These are phyloP conservation scores for Saccharomycopsis sp. DNA, from an alignment of 805 yeast species.

Conservation along the genomic window DNA sequence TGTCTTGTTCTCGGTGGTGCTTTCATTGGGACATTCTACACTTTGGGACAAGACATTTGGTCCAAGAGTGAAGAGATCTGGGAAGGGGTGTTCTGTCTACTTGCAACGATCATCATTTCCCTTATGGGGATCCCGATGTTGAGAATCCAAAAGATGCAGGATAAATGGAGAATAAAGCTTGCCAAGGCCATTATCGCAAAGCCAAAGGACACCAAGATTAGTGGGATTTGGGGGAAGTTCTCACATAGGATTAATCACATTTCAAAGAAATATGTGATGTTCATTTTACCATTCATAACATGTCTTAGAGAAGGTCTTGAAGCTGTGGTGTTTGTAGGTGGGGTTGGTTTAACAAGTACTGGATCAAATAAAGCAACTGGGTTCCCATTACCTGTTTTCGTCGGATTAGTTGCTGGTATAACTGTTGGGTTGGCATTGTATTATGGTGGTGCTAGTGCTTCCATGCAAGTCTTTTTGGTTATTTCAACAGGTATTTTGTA, in stretches of 20 bases:
- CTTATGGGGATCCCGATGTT: constrained; percentile 96
- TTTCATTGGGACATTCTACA: constrained; percentile 89
- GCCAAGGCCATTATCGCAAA: constrained; percentile 70
- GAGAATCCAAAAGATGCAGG: constrained; percentile 92
- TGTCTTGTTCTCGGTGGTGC: constrained; percentile 88
- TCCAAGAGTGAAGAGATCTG: constrained; percentile 83
- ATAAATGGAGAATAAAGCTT: constrained; percentile 93
- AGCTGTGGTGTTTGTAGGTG: constrained; percentile 94
- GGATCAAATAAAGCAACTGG: constrained; percentile 46
- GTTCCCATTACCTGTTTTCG: constrained; percentile 89
- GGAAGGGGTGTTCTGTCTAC: constrained; percentile 93
- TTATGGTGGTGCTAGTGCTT: constrained; percentile 73
- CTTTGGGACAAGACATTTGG: constrained; percentile 78
- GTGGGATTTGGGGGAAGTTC: no score
- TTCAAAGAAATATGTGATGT: constrained; percentile 77
- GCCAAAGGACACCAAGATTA: constrained; percentile 35
- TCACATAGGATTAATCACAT: constrained; percentile 48
- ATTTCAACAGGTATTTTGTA: constrained; percentile 84
- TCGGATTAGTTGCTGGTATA: constrained; percentile 78
- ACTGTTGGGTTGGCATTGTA: constrained; percentile 64
- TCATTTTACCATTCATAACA: constrained; percentile 82
- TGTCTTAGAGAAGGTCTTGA: constrained; percentile 95
- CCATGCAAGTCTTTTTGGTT: constrained; percentile 83
- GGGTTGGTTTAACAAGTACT: constrained; percentile 69
- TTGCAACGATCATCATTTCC: constrained; percentile 85